These are phyloP conservation scores for Ganoderma resinaceum DNA, from an alignment of 1,284 basidiomycete genomes.

Conservation along the genomic window DNA sequence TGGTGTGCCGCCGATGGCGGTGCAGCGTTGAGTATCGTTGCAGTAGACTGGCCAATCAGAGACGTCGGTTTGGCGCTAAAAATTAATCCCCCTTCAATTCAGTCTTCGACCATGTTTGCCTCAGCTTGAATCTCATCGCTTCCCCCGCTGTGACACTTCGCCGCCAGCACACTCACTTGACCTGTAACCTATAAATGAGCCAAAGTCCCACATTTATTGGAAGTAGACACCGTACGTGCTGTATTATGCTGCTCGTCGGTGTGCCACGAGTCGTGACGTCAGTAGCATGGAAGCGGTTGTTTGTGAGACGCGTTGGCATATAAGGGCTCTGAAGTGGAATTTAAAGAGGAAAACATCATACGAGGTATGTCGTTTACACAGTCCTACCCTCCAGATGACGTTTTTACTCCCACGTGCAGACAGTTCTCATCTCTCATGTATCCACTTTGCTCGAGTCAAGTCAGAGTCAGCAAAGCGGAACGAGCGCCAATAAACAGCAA, in stretches of 20 bases:
- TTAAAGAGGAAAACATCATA: background rate
- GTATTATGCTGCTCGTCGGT: too few species aligned
- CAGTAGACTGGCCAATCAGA: background rate
- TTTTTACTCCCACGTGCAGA: background rate
- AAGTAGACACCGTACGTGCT: background rate
- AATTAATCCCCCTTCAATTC: background rate
- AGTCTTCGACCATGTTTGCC: too few species aligned
- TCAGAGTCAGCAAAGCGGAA: background rate
- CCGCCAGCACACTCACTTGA: background rate
- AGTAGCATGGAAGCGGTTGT: background rate
- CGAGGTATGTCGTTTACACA: background rate
- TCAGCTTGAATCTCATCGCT: background rate
- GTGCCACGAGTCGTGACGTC: background rate
- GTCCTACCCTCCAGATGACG: background rate
- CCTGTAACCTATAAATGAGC: background rate
- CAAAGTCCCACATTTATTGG: too few species aligned
- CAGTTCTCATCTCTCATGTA: background rate
- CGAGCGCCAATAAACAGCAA: background rate
- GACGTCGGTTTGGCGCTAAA: background rate
- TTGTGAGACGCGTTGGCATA: too few species aligned
- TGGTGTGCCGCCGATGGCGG: background rate
- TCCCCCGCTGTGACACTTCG: background rate
- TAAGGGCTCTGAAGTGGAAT: background rate
- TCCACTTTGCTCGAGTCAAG: background rate
- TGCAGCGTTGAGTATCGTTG: background rate